These are phyloP conservation scores for Botrytis medusae DNA, from an alignment of 2,329 filamentous ascomycete genomes.

Conservation along the genomic window DNA sequence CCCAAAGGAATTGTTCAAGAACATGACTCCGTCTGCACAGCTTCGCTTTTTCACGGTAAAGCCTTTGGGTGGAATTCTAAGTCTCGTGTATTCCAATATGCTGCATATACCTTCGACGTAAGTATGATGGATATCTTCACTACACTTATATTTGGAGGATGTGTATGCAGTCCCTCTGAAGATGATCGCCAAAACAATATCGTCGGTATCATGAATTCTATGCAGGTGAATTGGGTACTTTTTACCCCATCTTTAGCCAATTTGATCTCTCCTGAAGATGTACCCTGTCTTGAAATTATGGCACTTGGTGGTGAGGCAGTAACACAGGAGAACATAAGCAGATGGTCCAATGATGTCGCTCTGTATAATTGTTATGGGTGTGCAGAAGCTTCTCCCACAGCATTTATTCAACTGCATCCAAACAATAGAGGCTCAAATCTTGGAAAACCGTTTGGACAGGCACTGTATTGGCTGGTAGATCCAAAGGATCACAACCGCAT, in stretches of 20 bases:
- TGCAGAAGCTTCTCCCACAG: slow-evolving; percentile 5
- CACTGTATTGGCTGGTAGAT: slow-evolving; percentile 43
- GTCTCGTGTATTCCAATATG: slow-evolving; percentile 27
- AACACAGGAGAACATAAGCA: slow-evolving; percentile 32
- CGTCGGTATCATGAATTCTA: slow-evolving; percentile 22
- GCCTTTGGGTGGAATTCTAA: background rate
- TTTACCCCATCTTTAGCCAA: slow-evolving; percentile 31
- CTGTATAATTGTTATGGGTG: slow-evolving; percentile 19
- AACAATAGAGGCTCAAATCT: slow-evolving; percentile 16
- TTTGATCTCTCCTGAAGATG: slow-evolving; percentile 40
- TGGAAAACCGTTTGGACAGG: slow-evolving; percentile 6
- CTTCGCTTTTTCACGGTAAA: slow-evolving; percentile 5
- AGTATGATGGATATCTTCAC: slow-evolving; percentile 29
- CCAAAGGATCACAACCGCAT: slow-evolving; percentile 42
- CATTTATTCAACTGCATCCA: slow-evolving; percentile 7
- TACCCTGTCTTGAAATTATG: slow-evolving; percentile 33
- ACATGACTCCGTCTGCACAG: slow-evolving; percentile 26
- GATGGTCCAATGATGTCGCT: slow-evolving; percentile 36
- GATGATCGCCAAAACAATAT: slow-evolving; percentile 28
- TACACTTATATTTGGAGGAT: slow-evolving; percentile 29
- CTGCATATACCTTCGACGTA: slow-evolving; percentile 30
- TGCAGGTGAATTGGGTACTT: slow-evolving; percentile 27
- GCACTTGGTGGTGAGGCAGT: slow-evolving; percentile 29
- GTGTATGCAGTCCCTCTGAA: slow-evolving; percentile 32
- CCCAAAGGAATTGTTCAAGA: slow-evolving; percentile 30